These are phyloP conservation scores for Calocybe gangraenosa DNA, from an alignment of 768 basidiomycete species.

Conservation along the genomic window DNA sequence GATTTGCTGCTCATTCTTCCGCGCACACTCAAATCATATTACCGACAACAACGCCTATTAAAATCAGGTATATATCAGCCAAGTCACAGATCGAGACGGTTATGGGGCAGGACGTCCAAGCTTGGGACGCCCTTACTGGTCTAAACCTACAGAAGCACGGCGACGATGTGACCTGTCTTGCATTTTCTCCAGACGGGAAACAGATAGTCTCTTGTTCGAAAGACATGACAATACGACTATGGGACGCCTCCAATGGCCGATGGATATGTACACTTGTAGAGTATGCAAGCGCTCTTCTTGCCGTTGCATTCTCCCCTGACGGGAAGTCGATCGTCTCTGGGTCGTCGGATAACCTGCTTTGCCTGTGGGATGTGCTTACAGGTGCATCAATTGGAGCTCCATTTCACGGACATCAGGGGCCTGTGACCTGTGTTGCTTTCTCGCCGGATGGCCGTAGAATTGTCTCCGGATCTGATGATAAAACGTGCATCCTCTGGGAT, in stretches of 20 bases:
- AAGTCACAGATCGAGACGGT: neutral
- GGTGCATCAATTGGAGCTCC: neutral
- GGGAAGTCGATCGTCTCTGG: conserved; percentile 16
- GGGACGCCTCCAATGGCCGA: conserved; percentile 6
- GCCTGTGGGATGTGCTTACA: conserved; percentile 15
- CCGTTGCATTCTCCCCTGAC: conserved; percentile 19
- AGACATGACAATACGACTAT: conserved; percentile 1
- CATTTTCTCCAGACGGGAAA: conserved; percentile 5
- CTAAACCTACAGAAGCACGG: neutral
- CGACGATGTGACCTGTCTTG: neutral
- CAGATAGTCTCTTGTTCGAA: conserved; percentile 2
- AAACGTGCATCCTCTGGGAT: too few species aligned
- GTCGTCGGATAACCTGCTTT: conserved; percentile 13
- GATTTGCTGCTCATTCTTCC: neutral
- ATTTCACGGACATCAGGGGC: conserved; percentile 9
- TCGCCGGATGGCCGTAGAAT: conserved; percentile 15
- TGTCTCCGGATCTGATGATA: neutral
- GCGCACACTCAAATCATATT: neutral
- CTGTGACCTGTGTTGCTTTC: conserved; percentile 11
- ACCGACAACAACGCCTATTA: neutral
- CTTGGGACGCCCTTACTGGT: neutral
- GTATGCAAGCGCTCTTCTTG: conserved; percentile 1
- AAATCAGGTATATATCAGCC: neutral
- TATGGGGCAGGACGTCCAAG: neutral
- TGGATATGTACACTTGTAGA: conserved; percentile 8